Evolutionary conservation across 1,139 yeast species (phyloP), one percentile per base, ranked within the genome.

Genomic region (Kodamaea plutei): DNA sequence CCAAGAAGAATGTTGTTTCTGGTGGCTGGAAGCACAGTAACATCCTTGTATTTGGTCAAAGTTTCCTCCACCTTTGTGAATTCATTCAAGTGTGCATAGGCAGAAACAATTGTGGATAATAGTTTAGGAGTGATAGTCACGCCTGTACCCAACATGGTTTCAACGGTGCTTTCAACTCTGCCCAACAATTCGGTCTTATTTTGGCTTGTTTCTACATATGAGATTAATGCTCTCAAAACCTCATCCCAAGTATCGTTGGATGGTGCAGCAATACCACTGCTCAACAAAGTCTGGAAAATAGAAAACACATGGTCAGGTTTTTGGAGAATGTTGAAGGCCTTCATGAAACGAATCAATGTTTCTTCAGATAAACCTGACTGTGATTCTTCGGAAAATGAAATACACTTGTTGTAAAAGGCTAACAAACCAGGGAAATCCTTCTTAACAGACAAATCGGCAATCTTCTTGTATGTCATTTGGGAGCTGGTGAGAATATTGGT

Each of bases 1-100:
- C 73, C 73, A 23, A 55, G 47, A 34, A 68, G 44, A 25, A 63
- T 55, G 34, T 61, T 64, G 47, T 65, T 62, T 31, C 57, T 56
- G 16, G 65, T 49, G 15, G 55, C 41, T 29, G 52, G 51, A 25
- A 57, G 56, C 12, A 58, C 41, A 10, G 39, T 28, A 5, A 43
- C 44, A 16, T 20, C 19, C 3, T 17, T 22, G 40, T 50, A 54
- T 19, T 46, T 34, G 7, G 44, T 35, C 35, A 62, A 35, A 33
- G 46, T 51, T 22, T 54, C 47, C 8, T 61, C 58, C 2, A 58
- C 69, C 42, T 50, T 52, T 20, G 62, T 64, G 32, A 58, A 58
- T 21, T 48, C 36, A 38, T 52, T 49, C 42, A 64, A 52, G 44
- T 63, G 64, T 25, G 73, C 56, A 41, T 52, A 65, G 10, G 61